Evolutionary conservation across 2,329 filamentous ascomycete species (phyloP), one percentile per base, ranked within the genome.

Genomic region (Drechslerella stenobrocha): DNA sequence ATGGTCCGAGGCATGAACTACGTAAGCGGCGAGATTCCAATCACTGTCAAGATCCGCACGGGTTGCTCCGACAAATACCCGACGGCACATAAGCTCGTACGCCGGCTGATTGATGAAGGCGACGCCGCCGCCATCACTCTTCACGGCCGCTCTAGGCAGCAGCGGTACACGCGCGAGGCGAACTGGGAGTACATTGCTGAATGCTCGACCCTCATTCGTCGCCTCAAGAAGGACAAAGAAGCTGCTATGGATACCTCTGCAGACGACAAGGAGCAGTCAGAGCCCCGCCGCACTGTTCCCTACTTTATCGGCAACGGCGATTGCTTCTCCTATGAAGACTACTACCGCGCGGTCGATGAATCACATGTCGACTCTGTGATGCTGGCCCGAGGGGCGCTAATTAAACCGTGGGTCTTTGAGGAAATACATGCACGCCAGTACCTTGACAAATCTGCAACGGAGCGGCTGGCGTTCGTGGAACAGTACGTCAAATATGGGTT

Each of bases 371-470:
- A 97, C 78, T 85, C 85, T n/a, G 88, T 96, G 75, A 97, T 98
- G 93, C 85, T 97, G 69, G 93, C 87, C n/a, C 88, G 93, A 67
- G 93, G 93, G 59, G 93, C 93, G 7, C 82, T 98, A 63, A 89
- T 97, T 78, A 98, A 98, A 79, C 93, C 93, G 0, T 98, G 93
- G 93, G 81, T 98, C 70, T 98, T 97, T 75, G 93, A 98, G 77
- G 93, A 98, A 77, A 97, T 98, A 57, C 84, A 89, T 72, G 83
- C 85, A 70, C 88, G 88, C 3, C 93, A 97, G 77, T 96, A 97
- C 75, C 83, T 98, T 35, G 93, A 98, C 80, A 98, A 98, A 77
- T 90, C 89, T 2, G 87, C 92, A 1, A 82, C 85, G 3, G 92
- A 98, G 79, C 87, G 93, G 61, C 82, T 98, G 26, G 78, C 80